Evolutionary conservation across 2,329 filamentous ascomycete species (phyloP).

Genomic region (Colletotrichum agaves): DNA sequence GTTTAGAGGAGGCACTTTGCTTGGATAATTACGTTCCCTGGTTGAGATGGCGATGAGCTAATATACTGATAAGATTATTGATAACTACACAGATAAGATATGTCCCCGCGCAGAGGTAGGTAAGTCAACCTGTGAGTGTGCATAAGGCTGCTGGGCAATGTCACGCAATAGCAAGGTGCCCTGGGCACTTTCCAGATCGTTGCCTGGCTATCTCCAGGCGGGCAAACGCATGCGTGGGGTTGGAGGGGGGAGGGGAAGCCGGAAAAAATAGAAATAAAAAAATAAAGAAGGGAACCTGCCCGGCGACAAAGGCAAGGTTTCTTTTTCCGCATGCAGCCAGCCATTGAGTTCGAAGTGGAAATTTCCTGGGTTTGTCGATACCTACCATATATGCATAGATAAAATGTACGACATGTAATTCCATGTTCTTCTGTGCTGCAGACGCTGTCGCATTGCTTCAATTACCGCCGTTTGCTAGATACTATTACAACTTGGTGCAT

Average conservation of each 20-base stretch:
- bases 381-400: background rate
- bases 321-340: background rate
- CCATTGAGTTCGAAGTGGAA: constrained; percentile 5
- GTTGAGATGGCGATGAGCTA: too few relatives aligned
- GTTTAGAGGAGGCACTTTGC: too few relatives aligned
- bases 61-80: too few relatives aligned
- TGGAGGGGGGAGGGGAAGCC: background rate
- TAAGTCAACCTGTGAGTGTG: background rate
- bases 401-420: background rate
- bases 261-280: constrained; percentile 15
- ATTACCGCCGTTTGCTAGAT: background rate
- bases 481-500: background rate
- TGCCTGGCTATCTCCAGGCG: constrained; percentile 18
- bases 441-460: background rate
- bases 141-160: constrained; percentile 7
- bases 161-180: background rate
- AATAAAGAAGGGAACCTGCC: background rate
- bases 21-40: too few relatives aligned
- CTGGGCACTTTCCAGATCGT: constrained; percentile 1
- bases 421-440: background rate
- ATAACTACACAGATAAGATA: too few relatives aligned
- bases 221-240: constrained; percentile 6
- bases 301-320: constrained; percentile 10
- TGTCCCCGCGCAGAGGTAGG: background rate
- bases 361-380: background rate